Conservation (phyloP, 768 basidiomycete species). For the Pisolithus tinctorius region DNA sequence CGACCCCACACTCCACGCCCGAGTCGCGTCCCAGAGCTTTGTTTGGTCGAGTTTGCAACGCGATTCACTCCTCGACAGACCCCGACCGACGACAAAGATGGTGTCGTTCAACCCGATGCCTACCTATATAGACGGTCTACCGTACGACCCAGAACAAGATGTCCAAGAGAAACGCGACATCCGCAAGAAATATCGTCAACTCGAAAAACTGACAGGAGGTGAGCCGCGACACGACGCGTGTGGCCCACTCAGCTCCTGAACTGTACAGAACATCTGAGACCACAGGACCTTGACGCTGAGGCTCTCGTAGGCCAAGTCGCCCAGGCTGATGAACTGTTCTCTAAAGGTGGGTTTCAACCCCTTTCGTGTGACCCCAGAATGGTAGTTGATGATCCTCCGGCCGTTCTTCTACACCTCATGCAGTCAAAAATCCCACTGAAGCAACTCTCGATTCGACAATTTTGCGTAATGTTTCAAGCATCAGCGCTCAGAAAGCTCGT, state of each 20-base stretch:
- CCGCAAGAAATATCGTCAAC: constrained; percentile 63
- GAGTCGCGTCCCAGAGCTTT: not conserved
- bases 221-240: not conserved
- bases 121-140: constrained; percentile 24
- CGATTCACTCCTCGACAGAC: not conserved
- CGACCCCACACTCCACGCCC: too few species aligned
- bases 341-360: constrained; percentile 41
- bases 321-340: constrained; percentile 55
- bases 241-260: not conserved
- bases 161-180: constrained; percentile 71
- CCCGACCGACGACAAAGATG: constrained; percentile 9
- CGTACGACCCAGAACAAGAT: constrained; percentile 83
- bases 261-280: constrained; percentile 38
- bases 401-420: not conserved
- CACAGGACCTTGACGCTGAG: constrained; percentile 50
- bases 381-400: too few species aligned
- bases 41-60: constrained; percentile 18
- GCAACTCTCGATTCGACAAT: constrained; percentile 86
- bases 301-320: constrained; percentile 51
- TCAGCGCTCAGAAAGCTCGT: constrained; percentile 83
- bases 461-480: constrained; percentile 67
- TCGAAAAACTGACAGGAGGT: constrained; percentile 65
- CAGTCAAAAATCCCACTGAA: constrained; percentile 78
- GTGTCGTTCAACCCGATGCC: constrained; percentile 9
- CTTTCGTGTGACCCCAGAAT: not conserved